Conservation (phyloP, 2,329 filamentous ascomycete genomes). For the Trichoderma hamatum region DNA sequence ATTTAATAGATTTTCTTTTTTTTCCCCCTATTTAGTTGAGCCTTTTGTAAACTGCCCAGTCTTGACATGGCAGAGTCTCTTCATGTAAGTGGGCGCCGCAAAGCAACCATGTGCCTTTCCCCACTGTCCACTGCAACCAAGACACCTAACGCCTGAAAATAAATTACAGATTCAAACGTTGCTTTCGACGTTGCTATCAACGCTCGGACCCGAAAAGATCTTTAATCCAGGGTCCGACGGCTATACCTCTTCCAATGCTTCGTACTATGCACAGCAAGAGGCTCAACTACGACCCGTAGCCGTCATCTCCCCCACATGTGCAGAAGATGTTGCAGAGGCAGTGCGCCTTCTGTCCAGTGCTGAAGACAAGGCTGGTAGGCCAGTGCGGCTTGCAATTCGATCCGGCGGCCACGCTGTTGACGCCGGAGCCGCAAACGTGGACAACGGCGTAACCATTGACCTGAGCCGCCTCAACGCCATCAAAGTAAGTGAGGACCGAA, state of each 20-base stretch:
- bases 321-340: not conserved
- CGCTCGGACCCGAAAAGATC: not conserved
- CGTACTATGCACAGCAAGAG: conserved; percentile 33
- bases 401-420: conserved; percentile 51
- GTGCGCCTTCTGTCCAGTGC: not conserved
- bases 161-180: not conserved
- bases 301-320: conserved; percentile 32
- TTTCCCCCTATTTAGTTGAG: not conserved
- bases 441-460: conserved; percentile 40
- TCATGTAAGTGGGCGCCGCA: not conserved
- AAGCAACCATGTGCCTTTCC: not conserved
- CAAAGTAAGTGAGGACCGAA: conserved; percentile 36
- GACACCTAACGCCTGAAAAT: not conserved
- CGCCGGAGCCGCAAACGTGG: conserved; percentile 43
- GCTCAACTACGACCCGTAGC: conserved; percentile 29
- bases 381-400: conserved; percentile 39
- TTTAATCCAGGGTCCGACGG: not conserved
- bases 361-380: not conserved
- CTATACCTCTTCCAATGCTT: conserved; percentile 25
- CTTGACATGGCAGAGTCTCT: not conserved
- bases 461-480: conserved; percentile 42
- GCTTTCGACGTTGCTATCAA: not conserved
- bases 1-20: not conserved
- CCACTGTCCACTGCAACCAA: not conserved
- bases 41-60: not conserved